Evolutionary conservation across 306 rosid species (phyloP).

Genomic region (Vigna hirtella): DNA sequence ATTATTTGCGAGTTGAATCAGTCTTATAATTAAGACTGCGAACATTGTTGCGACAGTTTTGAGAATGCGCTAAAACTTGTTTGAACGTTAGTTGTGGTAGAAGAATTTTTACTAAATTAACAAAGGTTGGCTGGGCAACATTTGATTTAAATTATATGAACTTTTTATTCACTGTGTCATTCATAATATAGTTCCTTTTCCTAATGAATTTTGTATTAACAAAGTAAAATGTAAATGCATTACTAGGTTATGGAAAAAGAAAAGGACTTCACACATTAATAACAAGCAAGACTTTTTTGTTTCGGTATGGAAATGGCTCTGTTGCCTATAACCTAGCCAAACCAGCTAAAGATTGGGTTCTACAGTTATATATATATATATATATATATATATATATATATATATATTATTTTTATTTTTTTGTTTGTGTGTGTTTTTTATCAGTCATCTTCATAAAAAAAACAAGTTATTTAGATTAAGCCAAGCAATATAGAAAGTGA

Average conservation of each 20-base stretch:
- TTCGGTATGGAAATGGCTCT: constrained; percentile 42
- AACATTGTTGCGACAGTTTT: too few relatives aligned
- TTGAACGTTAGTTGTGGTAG: too few relatives aligned
- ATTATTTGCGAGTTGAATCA: neutral
- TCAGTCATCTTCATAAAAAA: too few relatives aligned
- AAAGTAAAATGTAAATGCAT: constrained; percentile 3
- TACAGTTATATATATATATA: neutral
- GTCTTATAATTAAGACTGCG: too few relatives aligned
- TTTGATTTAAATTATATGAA: neutral
- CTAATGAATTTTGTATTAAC: neutral
- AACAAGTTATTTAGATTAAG: too few relatives aligned
- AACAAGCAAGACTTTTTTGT: constrained; percentile 38
- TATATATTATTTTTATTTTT: too few relatives aligned
- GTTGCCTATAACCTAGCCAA: constrained; percentile 44
- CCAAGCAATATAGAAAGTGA: too few relatives aligned
- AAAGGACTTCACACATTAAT: constrained; percentile 49
- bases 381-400: too few relatives aligned
- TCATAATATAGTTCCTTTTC: neutral
- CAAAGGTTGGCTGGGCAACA: neutral
- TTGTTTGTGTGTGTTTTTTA: too few relatives aligned
- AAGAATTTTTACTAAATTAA: neutral
- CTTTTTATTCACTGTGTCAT: neutral
- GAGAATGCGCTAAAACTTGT: too few relatives aligned
- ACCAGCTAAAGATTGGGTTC: constrained; percentile 36
- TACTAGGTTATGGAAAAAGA: constrained; percentile 37